Evolutionary conservation across 805 yeast genomes (phyloP), one percentile per base, ranked within the genome.

Genomic region (Phaffomyces opuntiae): DNA sequence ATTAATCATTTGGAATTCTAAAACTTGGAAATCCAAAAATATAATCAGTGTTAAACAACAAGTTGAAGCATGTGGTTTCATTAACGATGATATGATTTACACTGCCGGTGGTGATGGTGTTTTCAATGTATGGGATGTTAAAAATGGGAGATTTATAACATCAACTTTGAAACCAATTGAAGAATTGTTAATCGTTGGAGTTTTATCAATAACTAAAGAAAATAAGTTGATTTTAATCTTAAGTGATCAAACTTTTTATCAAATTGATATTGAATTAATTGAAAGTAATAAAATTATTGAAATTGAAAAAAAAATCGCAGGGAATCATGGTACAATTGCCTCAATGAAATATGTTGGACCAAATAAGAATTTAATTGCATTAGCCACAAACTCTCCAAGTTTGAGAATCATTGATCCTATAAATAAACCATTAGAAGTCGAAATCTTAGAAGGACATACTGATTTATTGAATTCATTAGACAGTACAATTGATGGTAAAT

Each of bases 271-370:
- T 2, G 57, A 60, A 38, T 26, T 55, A 4, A 52, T 66, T 14
- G 59, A 61, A 34, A 56, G 59, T 5, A 54, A 56, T 5, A 57
- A 56, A 8, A 54, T 53, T 26, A 60, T 84, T n/a, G 72, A 74
- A 17, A 60, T 75, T 2, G 55, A 63, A 8, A 70, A 80, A 45
- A 73, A 78, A 37, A 72, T 89, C 54, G 93, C 96, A 1, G 97
- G 97, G 54, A 89, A 89, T 63, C 96, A 91, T 65, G 98, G 97
- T 47, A 91, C 93, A 25, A 81, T 93, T 56, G 96, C 96, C 3
- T 98, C 91, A 61, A 74, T 89, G 68, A 77, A 80, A 53, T 83
- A 80, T 57, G 83, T 81, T 31, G 93, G 93, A 0, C 87, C 87
- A 8, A 49, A 63, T 13, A 60, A 68, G 29, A 61, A 72, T 39